Evolutionary conservation across 306 rosid genomes (phyloP).

Genomic region (Mucuna pruriens): DNA sequence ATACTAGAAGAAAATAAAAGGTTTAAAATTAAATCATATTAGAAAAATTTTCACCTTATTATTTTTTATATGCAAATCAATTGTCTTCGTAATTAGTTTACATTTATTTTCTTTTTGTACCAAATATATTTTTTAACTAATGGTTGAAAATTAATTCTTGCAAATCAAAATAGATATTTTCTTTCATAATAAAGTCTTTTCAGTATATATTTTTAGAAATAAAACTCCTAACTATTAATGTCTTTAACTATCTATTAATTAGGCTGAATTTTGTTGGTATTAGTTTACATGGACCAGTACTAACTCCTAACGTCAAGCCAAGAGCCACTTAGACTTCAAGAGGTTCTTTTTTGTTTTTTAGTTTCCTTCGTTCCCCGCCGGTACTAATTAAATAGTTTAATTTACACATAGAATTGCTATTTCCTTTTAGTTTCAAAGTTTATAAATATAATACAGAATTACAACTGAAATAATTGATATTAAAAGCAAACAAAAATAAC

Average conservation of each 20-base stretch:
- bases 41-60: too few relatives aligned
- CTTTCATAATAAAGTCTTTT: too few relatives aligned
- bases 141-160: too few relatives aligned
- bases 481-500: background rate
- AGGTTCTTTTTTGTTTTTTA: background rate
- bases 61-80: background rate
- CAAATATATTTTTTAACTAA: too few relatives aligned
- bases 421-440: background rate
- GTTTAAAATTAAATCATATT: too few relatives aligned
- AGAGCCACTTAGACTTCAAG: background rate
- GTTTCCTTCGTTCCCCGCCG: background rate
- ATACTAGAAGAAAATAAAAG: background rate
- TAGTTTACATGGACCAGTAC: background rate
- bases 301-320: background rate
- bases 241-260: too few relatives aligned
- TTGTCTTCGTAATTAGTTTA: background rate
- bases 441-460: background rate
- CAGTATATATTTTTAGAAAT: too few relatives aligned
- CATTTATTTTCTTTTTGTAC: too few relatives aligned
- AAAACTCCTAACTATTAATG: too few relatives aligned
- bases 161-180: too few relatives aligned
- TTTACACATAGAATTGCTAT: background rate
- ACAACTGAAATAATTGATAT: conserved; percentile 5
- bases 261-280: too few relatives aligned
- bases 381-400: background rate